Evolutionary conservation across 2,329 filamentous ascomycete genomes (phyloP).

Genomic region (Cladorrhinum sp.): DNA sequence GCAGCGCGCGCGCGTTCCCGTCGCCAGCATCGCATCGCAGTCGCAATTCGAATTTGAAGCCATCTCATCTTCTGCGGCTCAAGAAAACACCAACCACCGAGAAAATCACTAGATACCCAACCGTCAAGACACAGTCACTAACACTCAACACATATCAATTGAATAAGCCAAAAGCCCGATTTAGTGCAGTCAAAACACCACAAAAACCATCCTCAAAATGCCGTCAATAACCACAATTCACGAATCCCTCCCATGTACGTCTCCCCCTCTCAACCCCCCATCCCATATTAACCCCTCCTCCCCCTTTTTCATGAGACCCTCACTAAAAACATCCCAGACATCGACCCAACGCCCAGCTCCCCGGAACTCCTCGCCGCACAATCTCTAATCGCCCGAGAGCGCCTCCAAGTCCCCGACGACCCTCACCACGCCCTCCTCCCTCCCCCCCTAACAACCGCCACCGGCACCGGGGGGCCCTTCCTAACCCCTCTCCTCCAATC

Average conservation of each 20-base stretch:
- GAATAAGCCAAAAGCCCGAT: not conserved
- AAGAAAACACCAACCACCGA: not conserved
- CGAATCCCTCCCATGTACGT: slow-evolving; percentile 77
- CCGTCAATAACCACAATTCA: slow-evolving; percentile 67
- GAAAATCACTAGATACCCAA: not conserved
- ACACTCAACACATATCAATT: not conserved
- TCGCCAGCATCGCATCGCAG: not conserved
- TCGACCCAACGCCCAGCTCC: slow-evolving; percentile 70
- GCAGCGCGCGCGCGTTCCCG: slow-evolving; percentile 5
- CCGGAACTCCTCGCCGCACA: slow-evolving; percentile 63
- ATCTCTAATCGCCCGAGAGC: slow-evolving; percentile 67
- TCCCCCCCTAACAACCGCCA: slow-evolving; percentile 42
- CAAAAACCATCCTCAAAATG: slow-evolving; percentile 44
- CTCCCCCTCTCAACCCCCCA: slow-evolving; percentile 18
- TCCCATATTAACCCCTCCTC: slow-evolving; percentile 16
- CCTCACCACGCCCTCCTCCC: slow-evolving; percentile 59
- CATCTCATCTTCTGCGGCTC: not conserved
- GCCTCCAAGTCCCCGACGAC: slow-evolving; percentile 41
- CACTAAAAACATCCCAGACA: slow-evolving; percentile 54
- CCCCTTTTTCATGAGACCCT: not conserved
- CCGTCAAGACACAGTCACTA: not conserved
- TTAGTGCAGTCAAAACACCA: not conserved
- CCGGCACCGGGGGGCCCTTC: slow-evolving; percentile 47
- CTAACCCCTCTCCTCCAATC: slow-evolving; percentile 65
- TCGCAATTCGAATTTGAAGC: not conserved